These are phyloP conservation scores for Arbutus unedo DNA, from an alignment of 148 eudicot species.

Conservation along the genomic window DNA sequence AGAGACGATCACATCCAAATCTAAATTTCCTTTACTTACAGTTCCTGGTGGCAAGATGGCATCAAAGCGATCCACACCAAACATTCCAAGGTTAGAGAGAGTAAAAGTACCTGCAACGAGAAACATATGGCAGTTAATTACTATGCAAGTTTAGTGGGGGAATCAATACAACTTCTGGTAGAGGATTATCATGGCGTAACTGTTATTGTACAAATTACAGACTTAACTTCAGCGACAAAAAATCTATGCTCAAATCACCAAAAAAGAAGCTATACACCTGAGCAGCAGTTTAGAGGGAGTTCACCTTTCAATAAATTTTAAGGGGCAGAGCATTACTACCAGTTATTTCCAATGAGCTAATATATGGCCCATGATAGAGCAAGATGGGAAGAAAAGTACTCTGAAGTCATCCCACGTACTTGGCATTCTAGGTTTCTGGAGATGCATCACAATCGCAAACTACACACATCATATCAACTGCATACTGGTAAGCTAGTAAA, in stretches of 20 bases:
- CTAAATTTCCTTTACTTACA: conserved; percentile 44
- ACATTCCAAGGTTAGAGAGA: conserved; percentile 92
- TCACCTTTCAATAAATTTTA: background rate
- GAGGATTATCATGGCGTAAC: background rate
- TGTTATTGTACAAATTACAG: background rate
- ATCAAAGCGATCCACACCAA: conserved; percentile 95
- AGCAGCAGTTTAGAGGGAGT: background rate
- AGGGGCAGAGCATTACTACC: background rate
- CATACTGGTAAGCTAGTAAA: background rate
- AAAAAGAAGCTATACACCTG: background rate
- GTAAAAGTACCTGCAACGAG: conserved; percentile 77
- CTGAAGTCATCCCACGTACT: background rate
- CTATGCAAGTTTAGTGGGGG: background rate
- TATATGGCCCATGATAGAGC: background rate
- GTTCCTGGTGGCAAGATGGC: conserved; percentile 99
- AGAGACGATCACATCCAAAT: background rate
- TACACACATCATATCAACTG: background rate
- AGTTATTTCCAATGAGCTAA: background rate
- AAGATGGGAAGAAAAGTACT: background rate
- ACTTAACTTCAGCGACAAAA: background rate
- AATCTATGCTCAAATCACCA: background rate
- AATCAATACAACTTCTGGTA: background rate
- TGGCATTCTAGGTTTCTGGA: background rate
- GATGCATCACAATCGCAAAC: background rate
- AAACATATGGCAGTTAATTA: background rate